Percentiles rank a stretch among this genome's conserved stretches.
Evolutionary conservation across 1,139 yeast genomes (phyloP).

Genomic region (Blastobotrys ciferrii): DNA sequence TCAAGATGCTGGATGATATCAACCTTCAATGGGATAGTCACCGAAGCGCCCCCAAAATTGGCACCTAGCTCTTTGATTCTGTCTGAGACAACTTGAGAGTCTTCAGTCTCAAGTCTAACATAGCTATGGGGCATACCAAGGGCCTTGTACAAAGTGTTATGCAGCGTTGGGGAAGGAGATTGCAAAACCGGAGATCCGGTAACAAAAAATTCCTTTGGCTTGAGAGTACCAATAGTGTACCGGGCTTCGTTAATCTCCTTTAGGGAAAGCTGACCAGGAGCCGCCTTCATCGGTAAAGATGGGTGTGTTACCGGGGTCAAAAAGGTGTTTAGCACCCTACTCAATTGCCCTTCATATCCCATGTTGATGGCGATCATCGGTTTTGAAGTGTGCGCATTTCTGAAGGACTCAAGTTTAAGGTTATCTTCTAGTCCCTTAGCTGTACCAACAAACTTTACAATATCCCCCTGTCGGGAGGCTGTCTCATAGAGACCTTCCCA

Average conservation of each 20-base stretch:
- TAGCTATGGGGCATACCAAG: constrained; percentile 80
- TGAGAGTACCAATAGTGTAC: constrained; percentile 59
- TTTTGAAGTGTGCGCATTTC: constrained; percentile 42
- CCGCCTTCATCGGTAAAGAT: constrained; percentile 60
- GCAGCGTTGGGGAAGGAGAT: constrained; percentile 85
- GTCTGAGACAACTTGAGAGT: constrained; percentile 51
- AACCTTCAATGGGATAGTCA: constrained; percentile 85
- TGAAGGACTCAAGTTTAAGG: constrained; percentile 65
- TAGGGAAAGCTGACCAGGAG: constrained; percentile 68
- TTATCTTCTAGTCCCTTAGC: constrained; percentile 70
- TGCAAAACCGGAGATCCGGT: constrained; percentile 82
- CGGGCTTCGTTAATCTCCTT: constrained; percentile 58
- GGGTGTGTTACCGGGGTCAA: constrained; percentile 84
- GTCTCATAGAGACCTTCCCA: constrained; percentile 73
- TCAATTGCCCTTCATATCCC: constrained; percentile 73
- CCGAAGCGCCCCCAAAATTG: constrained; percentile 82
- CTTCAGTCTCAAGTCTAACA: constrained; percentile 63
- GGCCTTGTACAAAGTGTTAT: constrained; percentile 67
- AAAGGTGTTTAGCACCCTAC: constrained; percentile 69
- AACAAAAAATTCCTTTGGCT: constrained; percentile 63
- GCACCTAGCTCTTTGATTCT: constrained; percentile 48
- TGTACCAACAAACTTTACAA: constrained; percentile 79
- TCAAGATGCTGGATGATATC: constrained; percentile 68
- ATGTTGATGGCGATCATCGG: constrained; percentile 85
- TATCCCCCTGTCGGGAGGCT: constrained; percentile 65